Evolutionary conservation across 257 asterid species (phyloP).

Genomic region (Leonotis leonurus): DNA sequence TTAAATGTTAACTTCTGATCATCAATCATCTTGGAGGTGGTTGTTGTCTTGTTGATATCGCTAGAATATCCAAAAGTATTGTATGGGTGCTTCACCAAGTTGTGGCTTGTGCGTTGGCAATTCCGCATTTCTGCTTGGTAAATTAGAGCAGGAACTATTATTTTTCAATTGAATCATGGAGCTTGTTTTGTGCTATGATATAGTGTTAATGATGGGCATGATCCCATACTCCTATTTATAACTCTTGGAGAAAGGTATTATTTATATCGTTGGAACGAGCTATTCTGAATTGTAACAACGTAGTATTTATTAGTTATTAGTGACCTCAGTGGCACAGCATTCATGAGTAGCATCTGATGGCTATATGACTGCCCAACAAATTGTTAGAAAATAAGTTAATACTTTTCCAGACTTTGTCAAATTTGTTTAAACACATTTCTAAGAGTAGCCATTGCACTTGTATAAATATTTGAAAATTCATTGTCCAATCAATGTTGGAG

Average conservation of each 20-base stretch:
- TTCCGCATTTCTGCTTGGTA: not conserved
- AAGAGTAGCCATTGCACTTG: not conserved
- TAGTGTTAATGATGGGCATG: not conserved
- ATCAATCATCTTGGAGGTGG: not conserved
- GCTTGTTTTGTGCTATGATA: not conserved
- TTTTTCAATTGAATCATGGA: not conserved
- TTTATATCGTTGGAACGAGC: not conserved
- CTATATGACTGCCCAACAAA: not conserved
- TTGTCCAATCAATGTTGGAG: not conserved
- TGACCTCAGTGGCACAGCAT: not conserved
- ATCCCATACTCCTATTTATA: not conserved
- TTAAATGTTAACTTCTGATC: not conserved
- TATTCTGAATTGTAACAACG: not conserved
- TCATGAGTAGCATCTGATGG: not conserved
- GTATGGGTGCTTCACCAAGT: not conserved
- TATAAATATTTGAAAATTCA: not conserved
- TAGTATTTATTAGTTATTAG: no score
- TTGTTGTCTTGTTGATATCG: not conserved
- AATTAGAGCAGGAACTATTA: not conserved
- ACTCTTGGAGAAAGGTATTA: not conserved
- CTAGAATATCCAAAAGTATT: not conserved
- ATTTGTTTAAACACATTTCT: not conserved
- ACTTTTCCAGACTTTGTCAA: not conserved
- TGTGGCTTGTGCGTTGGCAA: no score
- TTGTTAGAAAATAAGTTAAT: not conserved